These are phyloP conservation scores for Neurospora tetraspora DNA, from an alignment of 495 filamentous ascomycete genomes.

Conservation along the genomic window DNA sequence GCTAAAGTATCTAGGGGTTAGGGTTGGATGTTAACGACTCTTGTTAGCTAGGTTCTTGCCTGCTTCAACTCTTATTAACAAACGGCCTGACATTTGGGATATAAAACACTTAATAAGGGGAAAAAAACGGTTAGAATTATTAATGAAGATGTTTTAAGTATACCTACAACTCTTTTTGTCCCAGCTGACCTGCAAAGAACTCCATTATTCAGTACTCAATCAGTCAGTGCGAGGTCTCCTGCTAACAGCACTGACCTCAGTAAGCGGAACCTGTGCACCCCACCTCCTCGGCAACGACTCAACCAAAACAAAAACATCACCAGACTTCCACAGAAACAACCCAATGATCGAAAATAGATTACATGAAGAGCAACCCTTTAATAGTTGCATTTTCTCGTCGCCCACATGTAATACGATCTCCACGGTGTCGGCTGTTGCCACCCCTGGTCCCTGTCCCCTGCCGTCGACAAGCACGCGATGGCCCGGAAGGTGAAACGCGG, in stretches of 20 bases:
- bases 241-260: not conserved
- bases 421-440: not conserved
- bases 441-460: not conserved
- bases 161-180: not conserved
- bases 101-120: not conserved
- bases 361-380: not conserved
- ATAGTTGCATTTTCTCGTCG: not conserved
- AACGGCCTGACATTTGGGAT: not conserved
- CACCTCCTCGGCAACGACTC: not conserved
- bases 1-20: not conserved
- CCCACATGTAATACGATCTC: not conserved
- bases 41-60: not conserved
- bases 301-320: not conserved
- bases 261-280: not conserved
- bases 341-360: not conserved
- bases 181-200: not conserved
- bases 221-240: not conserved
- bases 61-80: not conserved
- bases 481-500: conserved; percentile 5
- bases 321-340: not conserved
- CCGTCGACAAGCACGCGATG: not conserved
- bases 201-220: not conserved
- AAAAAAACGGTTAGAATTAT: no score
- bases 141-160: no score
- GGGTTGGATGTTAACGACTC: not conserved